Conservation (phyloP, 306 rosid genomes). For the Malus fusca region DNA sequence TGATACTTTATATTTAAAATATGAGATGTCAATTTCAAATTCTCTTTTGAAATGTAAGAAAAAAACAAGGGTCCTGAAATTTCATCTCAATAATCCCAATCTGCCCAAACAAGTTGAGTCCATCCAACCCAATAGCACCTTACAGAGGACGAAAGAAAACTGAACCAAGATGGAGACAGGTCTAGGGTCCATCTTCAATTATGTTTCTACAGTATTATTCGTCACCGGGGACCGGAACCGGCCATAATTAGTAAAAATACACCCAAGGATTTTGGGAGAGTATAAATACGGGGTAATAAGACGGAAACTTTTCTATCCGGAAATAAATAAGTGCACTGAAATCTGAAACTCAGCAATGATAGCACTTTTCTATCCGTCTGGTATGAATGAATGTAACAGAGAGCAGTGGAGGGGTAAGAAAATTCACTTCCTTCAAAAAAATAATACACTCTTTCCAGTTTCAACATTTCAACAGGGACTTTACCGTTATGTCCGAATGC, state of each 20-base stretch:
- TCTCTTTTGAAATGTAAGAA: not conserved
- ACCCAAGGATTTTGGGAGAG: not conserved
- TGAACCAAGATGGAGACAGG: not conserved
- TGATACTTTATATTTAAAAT: not conserved
- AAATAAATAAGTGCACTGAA: not conserved
- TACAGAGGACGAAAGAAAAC: not conserved
- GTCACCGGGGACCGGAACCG: not conserved
- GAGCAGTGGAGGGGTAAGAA: not conserved
- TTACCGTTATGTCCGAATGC: conserved; percentile 2
- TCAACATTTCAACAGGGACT: conserved; percentile 23
- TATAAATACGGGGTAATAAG: not conserved
- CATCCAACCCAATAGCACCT: not conserved
- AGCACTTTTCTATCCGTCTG: not conserved
- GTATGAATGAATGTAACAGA: not conserved
- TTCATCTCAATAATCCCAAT: not conserved
- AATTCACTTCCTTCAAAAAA: conserved; percentile 1
- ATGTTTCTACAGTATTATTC: not conserved
- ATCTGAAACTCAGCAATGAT: conserved; percentile 3
- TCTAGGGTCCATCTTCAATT: not conserved
- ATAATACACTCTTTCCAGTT: conserved; percentile 14
- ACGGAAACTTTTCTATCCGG: not conserved
- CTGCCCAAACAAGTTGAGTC: not conserved
- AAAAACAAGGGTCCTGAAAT: not conserved
- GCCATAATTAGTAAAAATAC: not conserved
- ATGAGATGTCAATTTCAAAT: not conserved